phyloP scores from a whole-genome alignment of 306 rosid species.

The Geum urbanum region DNA sequence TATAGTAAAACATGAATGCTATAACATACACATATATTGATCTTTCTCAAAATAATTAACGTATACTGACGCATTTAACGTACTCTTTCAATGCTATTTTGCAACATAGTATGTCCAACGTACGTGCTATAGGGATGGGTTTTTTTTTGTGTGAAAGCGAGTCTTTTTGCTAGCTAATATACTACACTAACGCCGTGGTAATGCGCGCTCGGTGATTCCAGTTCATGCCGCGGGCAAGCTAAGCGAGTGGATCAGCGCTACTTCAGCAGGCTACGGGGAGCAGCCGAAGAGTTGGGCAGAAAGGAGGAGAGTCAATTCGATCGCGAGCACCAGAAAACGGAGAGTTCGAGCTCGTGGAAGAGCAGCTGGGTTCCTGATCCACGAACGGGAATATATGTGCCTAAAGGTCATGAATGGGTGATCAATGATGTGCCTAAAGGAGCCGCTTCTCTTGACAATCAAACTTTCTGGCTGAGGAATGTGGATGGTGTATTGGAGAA shows the following conservation, averaged over 20 bases:
- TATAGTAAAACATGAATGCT: too few relatives aligned
- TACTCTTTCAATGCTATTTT: too few relatives aligned
- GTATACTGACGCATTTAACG: too few relatives aligned
- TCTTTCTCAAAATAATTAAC: too few relatives aligned
- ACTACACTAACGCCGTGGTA: too few relatives aligned
- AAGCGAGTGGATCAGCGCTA: constrained; percentile 17
- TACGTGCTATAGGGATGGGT: too few relatives aligned
- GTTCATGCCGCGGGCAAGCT: constrained; percentile 27
- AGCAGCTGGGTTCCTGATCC: constrained; percentile 62
- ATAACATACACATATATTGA: too few relatives aligned
- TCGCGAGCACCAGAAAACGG: background rate
- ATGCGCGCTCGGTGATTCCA: background rate
- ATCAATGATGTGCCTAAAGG: constrained; percentile 56
- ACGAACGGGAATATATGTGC: constrained; percentile 63
- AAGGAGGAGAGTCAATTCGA: background rate
- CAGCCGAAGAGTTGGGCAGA: constrained; percentile 1
- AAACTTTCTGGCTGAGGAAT: constrained; percentile 54
- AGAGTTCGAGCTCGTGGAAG: constrained; percentile 15
- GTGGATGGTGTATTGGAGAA: constrained; percentile 43
- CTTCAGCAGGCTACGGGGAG: constrained; percentile 20
- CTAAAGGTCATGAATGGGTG: constrained; percentile 66
- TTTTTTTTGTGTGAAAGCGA: too few relatives aligned
- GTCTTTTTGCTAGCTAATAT: too few relatives aligned
- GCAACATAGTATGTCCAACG: too few relatives aligned
- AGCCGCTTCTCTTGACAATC: constrained; percentile 42